These are phyloP conservation scores for Diaporthe sp. DNA, from an alignment of 2,329 filamentous ascomycete species.

Conservation along the genomic window DNA sequence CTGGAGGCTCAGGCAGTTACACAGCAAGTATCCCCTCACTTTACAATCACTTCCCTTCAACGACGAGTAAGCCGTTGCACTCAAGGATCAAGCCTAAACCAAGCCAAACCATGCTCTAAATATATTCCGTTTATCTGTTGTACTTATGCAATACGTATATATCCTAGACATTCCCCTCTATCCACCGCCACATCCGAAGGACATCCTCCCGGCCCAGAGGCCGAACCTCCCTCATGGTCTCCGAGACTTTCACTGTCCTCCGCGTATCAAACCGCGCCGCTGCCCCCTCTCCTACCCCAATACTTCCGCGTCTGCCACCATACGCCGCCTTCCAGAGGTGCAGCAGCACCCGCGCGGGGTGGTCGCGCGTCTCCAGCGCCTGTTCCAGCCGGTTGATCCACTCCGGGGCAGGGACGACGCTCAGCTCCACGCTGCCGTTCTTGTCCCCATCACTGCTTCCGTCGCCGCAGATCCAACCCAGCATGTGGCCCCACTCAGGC, in stretches of 20 bases:
- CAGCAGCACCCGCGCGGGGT: constrained; percentile 58
- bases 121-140: not conserved
- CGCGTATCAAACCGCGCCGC: constrained; percentile 48
- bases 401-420: constrained; percentile 51
- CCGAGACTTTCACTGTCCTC: constrained; percentile 49
- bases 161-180: constrained; percentile 38
- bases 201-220: constrained; percentile 48
- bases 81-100: not conserved
- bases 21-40: not conserved
- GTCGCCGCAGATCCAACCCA: constrained; percentile 53
- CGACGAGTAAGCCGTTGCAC: accelerated
- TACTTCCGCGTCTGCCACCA: not conserved
- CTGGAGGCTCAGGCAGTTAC: too few relatives aligned
- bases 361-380: constrained; percentile 46
- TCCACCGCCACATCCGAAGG: constrained; percentile 52
- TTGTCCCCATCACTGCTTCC: not conserved
- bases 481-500: constrained; percentile 59
- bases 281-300: not conserved
- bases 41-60: not conserved
- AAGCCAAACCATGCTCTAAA: not conserved
- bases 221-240: constrained; percentile 50
- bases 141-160: not conserved
- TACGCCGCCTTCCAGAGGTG: constrained; percentile 63
- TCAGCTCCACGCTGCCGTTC: not conserved
- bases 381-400: constrained; percentile 58